Evolutionary conservation across 2,329 filamentous ascomycete genomes (phyloP), one percentile per base, ranked within the genome.

Genomic region (Penicillium sp.): DNA sequence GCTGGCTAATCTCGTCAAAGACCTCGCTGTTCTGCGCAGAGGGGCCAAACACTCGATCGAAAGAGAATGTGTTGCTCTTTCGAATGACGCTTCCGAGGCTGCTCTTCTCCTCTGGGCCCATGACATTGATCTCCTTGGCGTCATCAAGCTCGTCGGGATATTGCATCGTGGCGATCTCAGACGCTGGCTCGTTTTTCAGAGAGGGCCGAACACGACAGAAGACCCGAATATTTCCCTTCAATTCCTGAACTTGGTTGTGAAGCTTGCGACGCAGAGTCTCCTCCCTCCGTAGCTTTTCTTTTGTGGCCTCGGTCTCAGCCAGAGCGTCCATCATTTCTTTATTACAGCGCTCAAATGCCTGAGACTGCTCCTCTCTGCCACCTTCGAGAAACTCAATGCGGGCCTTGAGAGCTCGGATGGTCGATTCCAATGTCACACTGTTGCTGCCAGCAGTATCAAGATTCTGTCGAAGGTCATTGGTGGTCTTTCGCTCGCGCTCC

Each of bases 171-270:
- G 91, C 89, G 10, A 81, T 75, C 20, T 82, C 77, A 6, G 83
- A 82, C 7, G 70, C 69, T 6, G 65, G 60, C 47, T 86, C 84
- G 0, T 73, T 68, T 20, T 74, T 75, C 18, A 86, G 74, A 0
- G 85, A 74, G 1, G 93, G 93, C 32, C 94, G 85, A 23, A 97
- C 91, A 65, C 93, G 84, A 64, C 91, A 97, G 81, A 98, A 98
- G 56, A 98, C 93, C 16, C 93, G 86, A 61, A 98, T 98, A 64
- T 98, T 98, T 60, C 93, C 93, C 68, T 95, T 96, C 49, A 98
- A 80, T 64, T 98, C 93, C 66, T 98, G 89, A 38, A 98, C 91
- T 67, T 95, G 93, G 69, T 97, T 97, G 74, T 97, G 95, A 0
- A 98, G 78, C 58, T 94, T 91, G 18, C 93, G 81, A 11, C 93